Conservation (phyloP, 257 asterid genomes). For the Prunella vulgaris region DNA sequence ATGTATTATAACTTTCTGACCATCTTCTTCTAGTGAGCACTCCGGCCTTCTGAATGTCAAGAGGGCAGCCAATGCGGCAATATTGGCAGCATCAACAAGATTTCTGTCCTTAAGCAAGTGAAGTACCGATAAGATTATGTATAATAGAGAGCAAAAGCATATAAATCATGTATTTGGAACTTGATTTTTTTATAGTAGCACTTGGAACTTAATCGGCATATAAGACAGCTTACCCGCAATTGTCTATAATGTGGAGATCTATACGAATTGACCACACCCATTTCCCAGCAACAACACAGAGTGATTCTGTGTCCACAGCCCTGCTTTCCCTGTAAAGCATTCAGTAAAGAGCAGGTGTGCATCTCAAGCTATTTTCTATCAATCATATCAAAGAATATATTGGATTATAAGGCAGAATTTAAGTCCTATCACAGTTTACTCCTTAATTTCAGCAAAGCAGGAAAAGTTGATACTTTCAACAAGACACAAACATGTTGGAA, state of each 20-base stretch:
- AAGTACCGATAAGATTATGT: conserved; percentile 5
- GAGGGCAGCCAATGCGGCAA: conserved; percentile 95
- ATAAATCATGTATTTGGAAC: conserved; percentile 2
- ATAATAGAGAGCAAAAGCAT: background rate
- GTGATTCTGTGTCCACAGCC: conserved; percentile 94
- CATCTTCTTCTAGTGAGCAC: conserved; percentile 81
- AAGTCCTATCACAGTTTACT: conserved; percentile 5
- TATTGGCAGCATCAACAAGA: conserved; percentile 94
- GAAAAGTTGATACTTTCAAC: background rate
- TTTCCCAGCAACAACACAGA: conserved; percentile 91
- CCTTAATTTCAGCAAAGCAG: background rate
- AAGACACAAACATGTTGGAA: background rate
- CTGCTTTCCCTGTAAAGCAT: conserved; percentile 80
- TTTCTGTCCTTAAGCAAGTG: conserved; percentile 42
- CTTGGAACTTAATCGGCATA: background rate
- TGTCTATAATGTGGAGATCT: conserved; percentile 90
- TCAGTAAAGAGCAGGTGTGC: conserved; percentile 10
- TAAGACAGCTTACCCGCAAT: conserved; percentile 67
- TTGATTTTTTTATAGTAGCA: background rate
- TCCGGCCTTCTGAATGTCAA: conserved; percentile 90
- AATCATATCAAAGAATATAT: conserved; percentile 1
- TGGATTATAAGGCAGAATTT: background rate
- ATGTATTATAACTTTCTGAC: conserved; percentile 71
- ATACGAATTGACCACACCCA: conserved; percentile 92
- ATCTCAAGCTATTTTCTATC: conserved; percentile 8